Evolutionary conservation across 2,329 filamentous ascomycete species (phyloP), one percentile per base, ranked within the genome.

Genomic region (Apiospora saccharicola): DNA sequence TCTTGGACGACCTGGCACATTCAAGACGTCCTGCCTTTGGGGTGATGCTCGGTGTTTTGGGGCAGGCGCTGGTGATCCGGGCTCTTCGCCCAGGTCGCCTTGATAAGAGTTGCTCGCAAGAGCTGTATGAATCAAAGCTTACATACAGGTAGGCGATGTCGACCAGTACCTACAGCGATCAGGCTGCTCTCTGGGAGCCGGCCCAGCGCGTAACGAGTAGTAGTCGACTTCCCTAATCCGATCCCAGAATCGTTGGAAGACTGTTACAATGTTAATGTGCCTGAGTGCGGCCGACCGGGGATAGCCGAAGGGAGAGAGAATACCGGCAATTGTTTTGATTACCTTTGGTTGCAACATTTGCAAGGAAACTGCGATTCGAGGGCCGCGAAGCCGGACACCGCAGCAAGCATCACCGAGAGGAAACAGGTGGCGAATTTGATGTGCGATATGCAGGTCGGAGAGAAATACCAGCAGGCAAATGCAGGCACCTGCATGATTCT

Each of bases 401-500:
- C 30, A 61, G 30, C 30, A 61, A 37, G 26, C 37, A 19, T 2
- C 16, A 3, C 3, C 4, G 26, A 7, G 22, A 34, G 14, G 26
- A 22, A 13, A 22, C 53, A 37, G 4, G 13, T 30, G 30, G 19
- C 30, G 16, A 10, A 12, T 64, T n/a, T 30, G 14, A 30, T 22
- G 7, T 22, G 53, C 30, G 10, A 30, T 34, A 34, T 61, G 53
- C 53, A 37, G 22, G 53, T 34, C 53, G 53, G 53, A 34, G 26
- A 61, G 37, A 53, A 37, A 12, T 26, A 61, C 37, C 37, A 37
- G 8, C 14, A 61, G 53, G 26, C 30, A 26, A 37, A 61, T 22
- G 53, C 53, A 61, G 53, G 53, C 53, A 61, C 53, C 22, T 64
- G 10, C 53, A 64, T 41, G 16, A n/a, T n/a, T n/a, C 30, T 13